Evolutionary conservation across 1,284 basidiomycete genomes (phyloP).

Genomic region (Puccinia novopanici): DNA sequence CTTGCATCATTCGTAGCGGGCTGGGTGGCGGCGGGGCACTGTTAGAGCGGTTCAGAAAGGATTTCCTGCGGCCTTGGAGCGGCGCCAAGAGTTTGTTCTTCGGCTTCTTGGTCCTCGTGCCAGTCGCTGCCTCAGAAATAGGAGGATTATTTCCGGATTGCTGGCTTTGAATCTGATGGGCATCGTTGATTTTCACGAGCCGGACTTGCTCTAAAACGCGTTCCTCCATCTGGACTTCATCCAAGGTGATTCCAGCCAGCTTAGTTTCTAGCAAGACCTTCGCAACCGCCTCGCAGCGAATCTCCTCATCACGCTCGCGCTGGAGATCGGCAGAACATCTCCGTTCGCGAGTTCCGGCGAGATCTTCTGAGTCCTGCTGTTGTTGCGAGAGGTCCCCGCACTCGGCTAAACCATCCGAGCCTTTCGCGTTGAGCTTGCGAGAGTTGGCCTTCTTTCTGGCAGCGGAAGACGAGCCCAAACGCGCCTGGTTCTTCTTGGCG

Average conservation of each 20-base stretch:
- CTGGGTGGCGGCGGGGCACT: constrained; percentile 49
- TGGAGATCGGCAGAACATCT: constrained; percentile 14
- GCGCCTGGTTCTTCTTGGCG: constrained; percentile 46
- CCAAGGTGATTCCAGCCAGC: constrained; percentile 34
- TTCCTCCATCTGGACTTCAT: constrained; percentile 45
- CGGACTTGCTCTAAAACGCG: constrained; percentile 39
- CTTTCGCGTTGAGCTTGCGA: constrained; percentile 3
- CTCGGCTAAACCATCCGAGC: not conserved
- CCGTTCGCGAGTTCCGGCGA: not conserved
- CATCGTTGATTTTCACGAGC: constrained; percentile 26
- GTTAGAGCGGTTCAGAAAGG: constrained; percentile 25
- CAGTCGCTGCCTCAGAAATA: not conserved
- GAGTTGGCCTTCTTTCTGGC: constrained; percentile 18
- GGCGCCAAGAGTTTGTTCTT: not conserved
- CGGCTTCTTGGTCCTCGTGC: not conserved
- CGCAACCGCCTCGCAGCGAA: constrained; percentile 46
- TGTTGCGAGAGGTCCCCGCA: not conserved
- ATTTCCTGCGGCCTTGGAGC: constrained; percentile 31
- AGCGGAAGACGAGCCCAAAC: constrained; percentile 14
- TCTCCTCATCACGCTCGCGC: constrained; percentile 39
- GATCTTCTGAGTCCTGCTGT: not conserved
- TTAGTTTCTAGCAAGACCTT: constrained; percentile 47
- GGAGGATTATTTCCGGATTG: not conserved
- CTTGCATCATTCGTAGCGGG: constrained; percentile 33
- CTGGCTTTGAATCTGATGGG: constrained; percentile 3